Base-by-base conservation (phyloP, 1,284 basidiomycete species). In the Filobasidium uniguttulatum region DNA sequence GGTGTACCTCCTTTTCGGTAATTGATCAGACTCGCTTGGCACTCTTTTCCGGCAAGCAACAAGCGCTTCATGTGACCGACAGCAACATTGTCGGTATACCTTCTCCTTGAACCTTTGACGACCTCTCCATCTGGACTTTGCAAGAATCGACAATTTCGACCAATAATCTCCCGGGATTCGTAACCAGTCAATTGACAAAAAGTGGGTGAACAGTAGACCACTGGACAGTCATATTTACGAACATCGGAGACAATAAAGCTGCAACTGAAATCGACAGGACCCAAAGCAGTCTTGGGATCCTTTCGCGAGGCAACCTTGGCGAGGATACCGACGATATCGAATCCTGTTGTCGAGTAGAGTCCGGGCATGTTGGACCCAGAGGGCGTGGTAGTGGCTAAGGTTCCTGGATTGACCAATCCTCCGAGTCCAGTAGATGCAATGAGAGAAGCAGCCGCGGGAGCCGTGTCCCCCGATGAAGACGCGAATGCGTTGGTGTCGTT, bases 221-320 rank as follows among this genome's bases (percentile, higher is more conserved):
- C 82, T 1, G 90, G 88, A 44, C 74, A 73, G 61, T 96, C 89
- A 57, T 78, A 78, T 44, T 82, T 73, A 12, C 83, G 77, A 17
- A 82, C 76, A 63, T 96, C 90, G 49, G 83, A 82, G 45, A 97
- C 83, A 56, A 85, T 76, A 65, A 97, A 96, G 8, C 85, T 79
- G 63, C 86, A 90, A 3, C 85, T 83, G 52, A 90, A 73, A 66
- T 97, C 91, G 31, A 97, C 85, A 0, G 91, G 87, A 8, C 91
- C 91, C 17, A 96, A 77, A 5, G 75, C 69, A 43, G 94, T 78
- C 53, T 75, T 79, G 1, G 86, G 87, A 58, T 83, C 77, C 0
- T 80, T 79, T 2, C 90, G 77, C 15, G 73, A 77, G 2, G 77
- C 81, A 14, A 96, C 82, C 10, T 85, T 76, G 4, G 81, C 76